A percentile compares a stretch with the other conserved stretches of the same genome.
Conservation (phyloP, 2,329 filamentous ascomycete species). For the Hypoxylon sp. region DNA sequence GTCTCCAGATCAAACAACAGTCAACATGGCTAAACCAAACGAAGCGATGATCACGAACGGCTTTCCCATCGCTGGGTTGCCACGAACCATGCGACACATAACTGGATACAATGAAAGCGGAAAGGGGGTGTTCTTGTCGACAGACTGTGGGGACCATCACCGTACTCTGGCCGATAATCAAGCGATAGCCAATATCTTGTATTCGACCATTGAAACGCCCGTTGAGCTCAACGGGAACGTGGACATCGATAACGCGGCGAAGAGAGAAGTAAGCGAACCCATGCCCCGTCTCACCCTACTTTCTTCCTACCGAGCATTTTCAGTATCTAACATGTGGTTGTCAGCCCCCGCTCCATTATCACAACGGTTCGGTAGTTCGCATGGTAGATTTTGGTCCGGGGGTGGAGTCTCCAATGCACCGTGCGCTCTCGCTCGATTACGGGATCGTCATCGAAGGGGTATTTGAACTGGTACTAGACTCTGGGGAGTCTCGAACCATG, state of each 20-base stretch:
- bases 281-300: neutral
- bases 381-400: constrained; percentile 40
- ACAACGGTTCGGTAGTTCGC: constrained; percentile 24
- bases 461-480: constrained; percentile 32
- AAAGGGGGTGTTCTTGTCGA: constrained; percentile 35
- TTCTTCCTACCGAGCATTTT: neutral
- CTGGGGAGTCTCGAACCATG: constrained; percentile 29
- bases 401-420: constrained; percentile 28
- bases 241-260: constrained; percentile 21
- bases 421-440: constrained; percentile 33
- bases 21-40: neutral
- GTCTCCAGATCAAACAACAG: neutral
- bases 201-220: constrained; percentile 23
- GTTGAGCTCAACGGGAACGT: constrained; percentile 40
- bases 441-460: constrained; percentile 33
- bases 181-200: constrained; percentile 41
- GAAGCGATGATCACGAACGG: constrained; percentile 13
- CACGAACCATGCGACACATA: constrained; percentile 25
- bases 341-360: constrained; percentile 1
- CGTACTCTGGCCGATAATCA: constrained; percentile 19
- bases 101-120: constrained; percentile 38
- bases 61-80: constrained; percentile 40
- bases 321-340: neutral
- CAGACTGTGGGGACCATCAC: constrained; percentile 39
- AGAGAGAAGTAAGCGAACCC: constrained; percentile 22